phyloP scores from a whole-genome alignment of 208 protist genomes.

The Spongospora subterranea region DNA sequence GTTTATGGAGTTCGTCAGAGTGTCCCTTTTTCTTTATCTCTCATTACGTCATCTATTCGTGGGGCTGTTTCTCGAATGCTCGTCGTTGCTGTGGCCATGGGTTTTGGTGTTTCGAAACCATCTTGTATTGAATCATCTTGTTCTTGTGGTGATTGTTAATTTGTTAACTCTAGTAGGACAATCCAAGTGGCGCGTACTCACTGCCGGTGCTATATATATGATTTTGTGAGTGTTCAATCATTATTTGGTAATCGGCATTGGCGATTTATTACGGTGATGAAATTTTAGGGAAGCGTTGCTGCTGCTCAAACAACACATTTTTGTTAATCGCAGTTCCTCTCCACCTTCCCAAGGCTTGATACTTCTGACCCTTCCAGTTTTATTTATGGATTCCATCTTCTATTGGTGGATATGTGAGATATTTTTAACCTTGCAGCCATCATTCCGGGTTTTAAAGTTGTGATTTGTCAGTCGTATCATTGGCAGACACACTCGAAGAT shows the following conservation, averaged over 20 bases:
- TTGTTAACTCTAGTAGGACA: background rate
- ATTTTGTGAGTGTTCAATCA: background rate
- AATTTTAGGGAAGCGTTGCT: background rate
- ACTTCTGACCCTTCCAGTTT: constrained; percentile 1
- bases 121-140: background rate
- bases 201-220: background rate
- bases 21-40: background rate
- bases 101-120: constrained; percentile 42
- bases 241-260: background rate
- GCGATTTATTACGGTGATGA: background rate
- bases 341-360: background rate
- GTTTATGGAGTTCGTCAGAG: background rate
- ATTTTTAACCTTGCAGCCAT: background rate
- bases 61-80: constrained; percentile 57
- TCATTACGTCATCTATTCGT: constrained; percentile 8
- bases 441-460: too few species aligned
- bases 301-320: background rate
- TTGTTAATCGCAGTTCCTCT: background rate
- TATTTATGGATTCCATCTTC: constrained; percentile 29
- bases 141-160: background rate
- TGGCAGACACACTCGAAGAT: background rate
- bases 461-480: background rate
- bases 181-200: background rate
- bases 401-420: constrained; percentile 35
- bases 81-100: constrained; percentile 47